Percentiles rank a stretch among this genome's conserved stretches.
phyloP scores from a whole-genome alignment of 2,329 filamentous ascomycete genomes.

The Fusarium pilosicola region DNA sequence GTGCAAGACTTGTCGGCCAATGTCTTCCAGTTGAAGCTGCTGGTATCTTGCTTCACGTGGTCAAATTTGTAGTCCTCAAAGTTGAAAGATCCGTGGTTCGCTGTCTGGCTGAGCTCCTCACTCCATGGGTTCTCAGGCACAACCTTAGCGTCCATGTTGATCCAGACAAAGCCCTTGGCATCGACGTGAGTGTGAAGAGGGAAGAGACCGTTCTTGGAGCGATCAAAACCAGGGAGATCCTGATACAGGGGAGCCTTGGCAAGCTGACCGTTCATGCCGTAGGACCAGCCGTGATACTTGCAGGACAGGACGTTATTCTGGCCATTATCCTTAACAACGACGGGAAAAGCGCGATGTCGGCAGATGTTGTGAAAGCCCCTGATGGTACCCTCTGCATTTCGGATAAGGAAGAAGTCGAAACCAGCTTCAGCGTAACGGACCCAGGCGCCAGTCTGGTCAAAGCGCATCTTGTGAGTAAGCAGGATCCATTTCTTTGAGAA shows the following conservation, averaged over 20 bases:
- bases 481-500: slow-evolving; percentile 67
- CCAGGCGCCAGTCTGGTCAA: slow-evolving; percentile 64
- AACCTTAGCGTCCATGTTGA: slow-evolving; percentile 62
- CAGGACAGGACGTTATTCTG: slow-evolving; percentile 64
- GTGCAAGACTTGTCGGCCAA: slow-evolving; percentile 49
- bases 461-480: slow-evolving; percentile 62
- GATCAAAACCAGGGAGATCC: slow-evolving; percentile 64
- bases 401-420: slow-evolving; percentile 64
- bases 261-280: slow-evolving; percentile 66
- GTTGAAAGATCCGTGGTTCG: slow-evolving; percentile 55
- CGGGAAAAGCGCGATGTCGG: slow-evolving; percentile 67
- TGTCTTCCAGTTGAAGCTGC: slow-evolving; percentile 68
- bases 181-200: slow-evolving; percentile 65
- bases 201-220: slow-evolving; percentile 63
- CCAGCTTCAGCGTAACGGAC: slow-evolving; percentile 64
- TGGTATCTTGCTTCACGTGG: slow-evolving; percentile 64
- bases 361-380: slow-evolving; percentile 72
- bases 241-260: slow-evolving; percentile 70
- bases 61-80: slow-evolving; percentile 65
- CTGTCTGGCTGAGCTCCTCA: slow-evolving; percentile 56
- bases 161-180: slow-evolving; percentile 64
- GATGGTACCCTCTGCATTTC: slow-evolving; percentile 64
- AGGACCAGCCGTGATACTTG: slow-evolving; percentile 72
- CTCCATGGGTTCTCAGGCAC: slow-evolving; percentile 60
- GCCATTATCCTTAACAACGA: slow-evolving; percentile 62